Conservation (phyloP, 2,329 filamentous ascomycete species). For the Nothophaeocryptopus gaeumannii region DNA sequence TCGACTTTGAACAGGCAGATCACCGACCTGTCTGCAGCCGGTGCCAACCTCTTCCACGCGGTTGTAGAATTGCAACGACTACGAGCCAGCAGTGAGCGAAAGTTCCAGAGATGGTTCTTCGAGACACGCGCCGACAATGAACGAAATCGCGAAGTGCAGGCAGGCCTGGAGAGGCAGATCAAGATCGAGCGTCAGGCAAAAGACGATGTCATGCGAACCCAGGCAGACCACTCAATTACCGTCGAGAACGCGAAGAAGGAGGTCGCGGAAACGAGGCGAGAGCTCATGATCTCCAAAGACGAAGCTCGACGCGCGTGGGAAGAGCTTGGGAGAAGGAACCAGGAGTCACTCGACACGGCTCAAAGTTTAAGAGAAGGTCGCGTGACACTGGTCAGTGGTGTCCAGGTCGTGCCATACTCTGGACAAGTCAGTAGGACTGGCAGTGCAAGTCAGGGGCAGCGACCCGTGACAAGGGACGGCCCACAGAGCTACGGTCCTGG, state of each 20-base stretch:
- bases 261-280: constrained; percentile 85
- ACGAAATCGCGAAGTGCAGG: constrained; percentile 76
- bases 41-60: constrained; percentile 94
- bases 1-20: constrained; percentile 91
- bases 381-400: constrained; percentile 84
- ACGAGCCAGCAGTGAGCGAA: constrained; percentile 90
- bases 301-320: constrained; percentile 96
- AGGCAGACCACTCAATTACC: constrained; percentile 28
- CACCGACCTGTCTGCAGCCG: constrained; percentile 92
- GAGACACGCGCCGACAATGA: constrained; percentile 89
- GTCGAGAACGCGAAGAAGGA: constrained; percentile 31
- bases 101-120: constrained; percentile 98
- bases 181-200: constrained; percentile 69
- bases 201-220: constrained; percentile 57
- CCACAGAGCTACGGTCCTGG: constrained; percentile 27
- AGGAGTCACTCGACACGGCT: constrained; percentile 86
- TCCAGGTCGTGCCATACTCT: constrained; percentile 77
- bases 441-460: constrained; percentile 41
- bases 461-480: constrained; percentile 38
- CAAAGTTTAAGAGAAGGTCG: constrained; percentile 81
- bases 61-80: constrained; percentile 93
- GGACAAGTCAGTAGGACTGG: constrained; percentile 33
- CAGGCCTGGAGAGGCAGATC: constrained; percentile 72
- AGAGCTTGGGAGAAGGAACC: constrained; percentile 86
- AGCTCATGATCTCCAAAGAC: constrained; percentile 91